Evolutionary conservation across 2,329 filamentous ascomycete species (phyloP), one percentile per base, ranked within the genome.

Genomic region (Pseudogymnoascus sp.): DNA sequence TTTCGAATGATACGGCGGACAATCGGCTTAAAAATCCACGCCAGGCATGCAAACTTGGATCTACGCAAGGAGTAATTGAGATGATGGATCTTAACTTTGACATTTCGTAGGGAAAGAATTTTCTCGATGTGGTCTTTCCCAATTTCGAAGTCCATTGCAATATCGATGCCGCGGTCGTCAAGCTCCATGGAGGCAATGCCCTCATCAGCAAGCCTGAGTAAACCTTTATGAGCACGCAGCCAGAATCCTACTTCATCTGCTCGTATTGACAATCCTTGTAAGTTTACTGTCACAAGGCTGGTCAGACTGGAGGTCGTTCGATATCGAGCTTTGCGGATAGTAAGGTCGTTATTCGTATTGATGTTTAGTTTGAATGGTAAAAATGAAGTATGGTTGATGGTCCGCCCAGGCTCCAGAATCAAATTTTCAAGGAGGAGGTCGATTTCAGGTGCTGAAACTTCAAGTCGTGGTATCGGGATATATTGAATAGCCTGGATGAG

Each of bases 221-320:
- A 71, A 2, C 89, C 85, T 12, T 84, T 83, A 70, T 94, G 92
- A 0, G 89, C 80, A 8, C 88, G 87, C 30, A 96, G 76, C 84
- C 92, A 95, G 75, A 92, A 97, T 21, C 92, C 92, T 30, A 97
- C 78, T 63, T 96, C 91, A 21, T 92, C 84, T 2, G 92, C 92
- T 38, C 88, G 85, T 59, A 94, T 79, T 0, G 90, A 95, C 7
- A 97, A 75, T 0, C 92, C 92, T 64, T 90, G 86, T 37, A 96
- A 75, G 63, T 88, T 89, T 68, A 95, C 79, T 1, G 88, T 89
- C 64, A 94, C 80, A 2, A 88, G 77, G 0, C 89, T 91, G 21
- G 83, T 86, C 60, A 86, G 77, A 5, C 74, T 74, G n/a, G 74
- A 75, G 0, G 88, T 84, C 0, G 88, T 92, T 56, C 83, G 72